Conservation (phyloP, 139 green algal species). For the Auxenochlorella pyrenoidosa region DNA sequence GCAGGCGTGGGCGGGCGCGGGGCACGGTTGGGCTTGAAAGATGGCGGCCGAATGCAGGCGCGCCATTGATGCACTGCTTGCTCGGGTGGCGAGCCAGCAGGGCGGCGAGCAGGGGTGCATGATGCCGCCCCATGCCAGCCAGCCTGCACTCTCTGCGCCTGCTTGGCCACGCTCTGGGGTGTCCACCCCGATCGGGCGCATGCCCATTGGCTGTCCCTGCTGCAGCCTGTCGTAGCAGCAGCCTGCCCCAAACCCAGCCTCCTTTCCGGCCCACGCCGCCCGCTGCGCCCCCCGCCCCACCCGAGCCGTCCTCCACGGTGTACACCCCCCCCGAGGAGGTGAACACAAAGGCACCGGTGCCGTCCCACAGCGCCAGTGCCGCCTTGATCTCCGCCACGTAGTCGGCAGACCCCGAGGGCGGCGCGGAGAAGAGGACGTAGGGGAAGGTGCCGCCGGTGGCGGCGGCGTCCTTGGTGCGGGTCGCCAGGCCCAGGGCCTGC, state of each 20-base stretch:
- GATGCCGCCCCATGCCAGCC: too few relatives aligned
- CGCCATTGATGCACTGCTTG: too few relatives aligned
- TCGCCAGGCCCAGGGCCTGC: constrained; percentile 72
- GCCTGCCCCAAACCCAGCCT: neutral
- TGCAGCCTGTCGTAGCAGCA: too few relatives aligned
- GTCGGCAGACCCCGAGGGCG: constrained; percentile 88
- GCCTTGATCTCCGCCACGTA: constrained; percentile 80
- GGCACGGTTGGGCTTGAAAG: neutral
- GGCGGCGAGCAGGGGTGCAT: too few relatives aligned
- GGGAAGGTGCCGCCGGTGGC: constrained; percentile 64
- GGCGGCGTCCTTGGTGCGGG: constrained; percentile 57
- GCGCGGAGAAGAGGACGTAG: constrained; percentile 91
- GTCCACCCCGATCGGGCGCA: too few relatives aligned
- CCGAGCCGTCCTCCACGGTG: constrained; percentile 70
- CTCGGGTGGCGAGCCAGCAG: too few relatives aligned
- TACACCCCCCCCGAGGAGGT: constrained; percentile 90
- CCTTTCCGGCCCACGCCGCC: neutral
- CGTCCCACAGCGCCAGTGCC: constrained; percentile 85
- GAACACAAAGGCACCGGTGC: constrained; percentile 89
- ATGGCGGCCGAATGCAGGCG: too few relatives aligned
- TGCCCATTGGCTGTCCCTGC: too few relatives aligned
- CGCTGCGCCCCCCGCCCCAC: neutral
- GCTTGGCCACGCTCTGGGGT: neutral
- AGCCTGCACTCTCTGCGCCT: neutral
- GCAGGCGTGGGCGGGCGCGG: neutral